Base-by-base conservation (phyloP, 768 basidiomycete genomes). In the Lepiota venenata region DNA sequence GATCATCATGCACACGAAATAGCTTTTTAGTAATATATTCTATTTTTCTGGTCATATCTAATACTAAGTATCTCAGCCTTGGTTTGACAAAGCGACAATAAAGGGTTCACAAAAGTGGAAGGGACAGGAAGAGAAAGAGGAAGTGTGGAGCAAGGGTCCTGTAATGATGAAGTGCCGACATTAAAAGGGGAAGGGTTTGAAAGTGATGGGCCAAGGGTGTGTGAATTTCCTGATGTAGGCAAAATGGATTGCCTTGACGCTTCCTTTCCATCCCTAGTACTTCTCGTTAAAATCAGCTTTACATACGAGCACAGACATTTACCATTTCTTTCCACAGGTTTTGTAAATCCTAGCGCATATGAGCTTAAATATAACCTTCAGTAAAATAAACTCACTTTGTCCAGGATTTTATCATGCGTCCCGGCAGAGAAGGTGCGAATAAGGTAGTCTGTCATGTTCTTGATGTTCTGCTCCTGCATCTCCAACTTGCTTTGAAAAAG, bases 171-270 rank as follows among this genome's bases (percentile, higher is more conserved):
- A 29, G 27, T 3, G 27, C 4, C 3, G 27, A 8, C 27, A 29
- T 4, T 8, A 29, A 29, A 29, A 3, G 27, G 3, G 27, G 27
- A 29, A 29, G 27, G n/a, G n/a, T n/a, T n/a, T n/a, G n/a, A n/a
- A n/a, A n/a, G n/a, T n/a, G n/a, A n/a, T n/a, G n/a, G n/a, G 27
- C 8, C 4, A 8, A 29, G 27, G 27, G 3, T 29, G 27, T 29
- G 27, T 29, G 27, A 29, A 4, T 29, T 29, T 29, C 4, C 27
- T 29, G 27, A 40, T 58, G 1, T 71, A 29, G 27, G n/a, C 76
- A 49, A 82, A 81, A 52, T 78, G 75, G 0, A 72, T 66, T 0
- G 79, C 76, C 58, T 81, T 79, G 35, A 81, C 80, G 56, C 71
- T 80, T 9, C 77, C 73, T 60, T 73, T 74, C 80, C 80, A 81